A percentile compares a stretch with the other conserved stretches of the same genome.
Evolutionary conservation across 192 early-diverging fungal species (phyloP).

Genomic region (Backusella liffmaniae): DNA sequence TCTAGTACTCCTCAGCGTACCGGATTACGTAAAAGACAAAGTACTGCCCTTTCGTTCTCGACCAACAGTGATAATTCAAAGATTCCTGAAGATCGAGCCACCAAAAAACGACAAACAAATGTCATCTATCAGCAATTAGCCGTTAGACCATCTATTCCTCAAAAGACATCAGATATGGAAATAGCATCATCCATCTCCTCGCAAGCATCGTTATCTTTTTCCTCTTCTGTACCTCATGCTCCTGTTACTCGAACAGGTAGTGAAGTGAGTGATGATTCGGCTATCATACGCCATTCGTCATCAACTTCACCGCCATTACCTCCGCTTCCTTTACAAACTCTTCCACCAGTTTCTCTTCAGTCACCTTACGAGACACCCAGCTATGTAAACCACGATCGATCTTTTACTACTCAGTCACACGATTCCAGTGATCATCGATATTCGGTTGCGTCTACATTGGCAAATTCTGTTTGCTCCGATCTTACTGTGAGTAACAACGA

Average conservation of each 20-base stretch:
- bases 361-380: not conserved
- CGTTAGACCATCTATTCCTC: not conserved
- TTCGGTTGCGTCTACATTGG: not conserved
- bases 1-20: not conserved
- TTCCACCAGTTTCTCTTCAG: not conserved
- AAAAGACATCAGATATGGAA: not conserved
- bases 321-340: not conserved
- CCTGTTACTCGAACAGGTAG: constrained; percentile 7
- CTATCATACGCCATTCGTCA: not conserved
- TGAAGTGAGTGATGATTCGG: not conserved
- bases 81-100: not conserved
- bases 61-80: not conserved
- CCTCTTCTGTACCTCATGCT: not conserved
- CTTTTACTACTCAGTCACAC: not conserved
- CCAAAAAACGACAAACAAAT: constrained; percentile 9
- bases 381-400: not conserved
- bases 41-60: not conserved
- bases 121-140: not conserved
- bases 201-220: not conserved
- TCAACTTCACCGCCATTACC: not conserved
- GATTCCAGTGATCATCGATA: not conserved
- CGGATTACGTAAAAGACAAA: not conserved
- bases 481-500: not conserved
- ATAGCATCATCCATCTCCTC: not conserved
- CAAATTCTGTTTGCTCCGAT: constrained; percentile 2